Percentiles rank a stretch among this genome's conserved stretches.
phyloP scores from a whole-genome alignment of 257 asterid genomes.

The Nicotiana paniculata region DNA sequence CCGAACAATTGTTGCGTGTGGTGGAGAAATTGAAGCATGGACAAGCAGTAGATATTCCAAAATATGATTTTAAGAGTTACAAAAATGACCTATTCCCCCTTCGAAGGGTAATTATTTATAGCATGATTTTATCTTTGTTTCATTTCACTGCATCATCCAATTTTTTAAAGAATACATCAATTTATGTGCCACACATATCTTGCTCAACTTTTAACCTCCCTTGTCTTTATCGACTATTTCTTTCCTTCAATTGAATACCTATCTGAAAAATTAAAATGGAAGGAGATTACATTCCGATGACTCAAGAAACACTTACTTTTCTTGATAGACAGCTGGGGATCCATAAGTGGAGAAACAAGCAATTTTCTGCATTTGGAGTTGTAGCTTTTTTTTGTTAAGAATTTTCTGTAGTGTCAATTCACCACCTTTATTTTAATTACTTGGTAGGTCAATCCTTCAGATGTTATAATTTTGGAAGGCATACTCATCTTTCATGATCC shows the following conservation, averaged over 20 bases:
- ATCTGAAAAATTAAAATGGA: neutral
- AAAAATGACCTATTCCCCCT: constrained; percentile 61
- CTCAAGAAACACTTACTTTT: neutral
- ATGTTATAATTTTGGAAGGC: constrained; percentile 95
- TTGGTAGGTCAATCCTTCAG: constrained; percentile 93
- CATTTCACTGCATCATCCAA: neutral
- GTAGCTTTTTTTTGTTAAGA: neutral
- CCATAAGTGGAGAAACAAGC: neutral
- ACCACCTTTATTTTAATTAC: neutral
- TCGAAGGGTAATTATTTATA: constrained; percentile 59
- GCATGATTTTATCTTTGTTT: neutral
- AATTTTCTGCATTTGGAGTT: neutral
- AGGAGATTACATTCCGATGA: neutral
- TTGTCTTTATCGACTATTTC: neutral
- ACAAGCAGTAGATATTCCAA: constrained; percentile 90
- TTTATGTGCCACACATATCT: neutral
- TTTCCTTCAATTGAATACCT: neutral
- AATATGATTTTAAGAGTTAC: constrained; percentile 86
- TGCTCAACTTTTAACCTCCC: neutral
- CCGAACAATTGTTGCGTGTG: constrained; percentile 53
- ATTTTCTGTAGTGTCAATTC: neutral
- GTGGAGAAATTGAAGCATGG: constrained; percentile 79
- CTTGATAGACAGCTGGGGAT: neutral
- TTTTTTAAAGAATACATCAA: neutral
- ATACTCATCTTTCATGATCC: constrained; percentile 93